Evolutionary conservation across 805 yeast species (phyloP), one percentile per base, ranked within the genome.

Genomic region (Candida ovalis): DNA sequence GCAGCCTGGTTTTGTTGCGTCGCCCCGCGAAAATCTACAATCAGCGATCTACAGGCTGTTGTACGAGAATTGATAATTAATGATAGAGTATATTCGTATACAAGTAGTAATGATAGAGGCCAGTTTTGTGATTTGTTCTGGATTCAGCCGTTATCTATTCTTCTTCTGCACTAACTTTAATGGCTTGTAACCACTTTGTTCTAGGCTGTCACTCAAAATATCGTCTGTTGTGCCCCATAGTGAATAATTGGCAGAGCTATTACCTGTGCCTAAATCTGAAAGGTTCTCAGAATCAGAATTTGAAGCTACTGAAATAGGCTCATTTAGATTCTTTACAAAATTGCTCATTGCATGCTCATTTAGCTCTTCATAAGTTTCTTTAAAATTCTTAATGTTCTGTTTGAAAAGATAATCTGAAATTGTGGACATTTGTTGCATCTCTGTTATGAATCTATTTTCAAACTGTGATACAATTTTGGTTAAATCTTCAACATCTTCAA

Each of bases 361-460:
- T 12, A 61, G 47, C 2, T 65, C 51, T 30, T 59, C 58, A 45
- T 60, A 60, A 13, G 63, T 59, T 15, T 58, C 41, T 22, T 56
- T 49, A 42, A 64, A 64, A 30, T 63, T 66, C 15, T 61, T 55
- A n/a, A 64, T 36, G 41, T 63, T 63, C 27, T 63, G 59, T 13
- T 45, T 51, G 41, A 63, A 61, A 5, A 55, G 37, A 3, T 33
- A 17, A 48, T 58, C 61, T 40, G 60, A 59, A 30, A 56, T 57
- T 3, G 48, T 37, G 5, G 61, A 55, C 10, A 58, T 58, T 22
- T 47, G 41, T 40, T 46, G 51, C 46, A 64, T 49, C 24, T 64
- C 68, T 1, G 51, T 28, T 15, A 49, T 47, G 21, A 64, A 40
- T 10, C 53, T 57, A 4, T 48, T 49, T 44, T 56, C 55, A 22